Conservation (phyloP, 345 rosid genomes). For the Eucalyptus tenuipes region DNA sequence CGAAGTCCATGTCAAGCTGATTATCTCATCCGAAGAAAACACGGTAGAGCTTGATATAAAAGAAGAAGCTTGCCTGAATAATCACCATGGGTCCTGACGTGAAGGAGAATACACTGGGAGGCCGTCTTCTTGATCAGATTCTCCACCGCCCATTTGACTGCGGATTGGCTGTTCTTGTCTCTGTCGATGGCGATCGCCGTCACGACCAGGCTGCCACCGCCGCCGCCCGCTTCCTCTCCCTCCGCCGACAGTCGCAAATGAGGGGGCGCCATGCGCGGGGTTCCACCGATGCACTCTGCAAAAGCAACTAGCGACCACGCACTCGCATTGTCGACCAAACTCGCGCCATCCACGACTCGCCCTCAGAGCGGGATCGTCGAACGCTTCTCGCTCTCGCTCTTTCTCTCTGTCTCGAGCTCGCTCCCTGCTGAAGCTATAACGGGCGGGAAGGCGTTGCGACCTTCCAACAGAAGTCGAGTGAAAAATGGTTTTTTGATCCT, state of each 20-base stretch:
- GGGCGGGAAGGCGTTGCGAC: neutral
- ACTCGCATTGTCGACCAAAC: neutral
- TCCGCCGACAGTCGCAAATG: neutral
- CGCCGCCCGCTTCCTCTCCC: neutral
- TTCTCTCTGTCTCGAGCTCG: neutral
- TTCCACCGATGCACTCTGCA: neutral
- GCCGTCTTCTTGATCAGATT: slow-evolving; percentile 6
- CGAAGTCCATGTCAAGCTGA: neutral
- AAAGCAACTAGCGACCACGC: neutral
- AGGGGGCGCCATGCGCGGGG: neutral
- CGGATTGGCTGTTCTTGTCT: slow-evolving; percentile 43
- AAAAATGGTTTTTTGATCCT: neutral
- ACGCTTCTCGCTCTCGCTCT: neutral
- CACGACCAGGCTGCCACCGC: neutral
- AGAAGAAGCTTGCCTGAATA: slow-evolving; percentile 9
- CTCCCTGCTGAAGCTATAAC: neutral
- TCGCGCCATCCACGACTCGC: neutral
- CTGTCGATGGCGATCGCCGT: slow-evolving; percentile 38
- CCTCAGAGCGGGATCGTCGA: neutral
- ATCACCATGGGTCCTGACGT: slow-evolving; percentile 15
- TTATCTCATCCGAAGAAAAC: neutral
- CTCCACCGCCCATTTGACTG: slow-evolving; percentile 45
- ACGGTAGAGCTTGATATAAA: neutral
- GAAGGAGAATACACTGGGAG: slow-evolving; percentile 19
- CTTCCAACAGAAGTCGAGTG: neutral